A percentile compares a stretch with the other conserved stretches of the same genome.
phyloP scores from a whole-genome alignment of 2,329 filamentous ascomycete species.

The Xylogone sp. region DNA sequence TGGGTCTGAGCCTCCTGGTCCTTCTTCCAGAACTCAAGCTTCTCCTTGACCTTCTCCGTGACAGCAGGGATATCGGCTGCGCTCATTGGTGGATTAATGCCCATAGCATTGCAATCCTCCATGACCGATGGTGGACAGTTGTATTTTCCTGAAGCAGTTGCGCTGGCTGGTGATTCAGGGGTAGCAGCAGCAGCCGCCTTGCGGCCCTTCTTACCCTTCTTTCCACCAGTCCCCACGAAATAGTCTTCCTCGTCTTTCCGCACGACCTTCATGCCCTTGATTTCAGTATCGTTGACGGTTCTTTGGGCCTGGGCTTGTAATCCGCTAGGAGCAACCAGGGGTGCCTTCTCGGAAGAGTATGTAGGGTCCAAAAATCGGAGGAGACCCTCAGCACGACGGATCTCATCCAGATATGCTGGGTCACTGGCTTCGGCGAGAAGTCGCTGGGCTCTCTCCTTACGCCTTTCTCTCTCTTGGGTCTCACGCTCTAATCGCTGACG shows the following conservation, averaged over 20 bases:
- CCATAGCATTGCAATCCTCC: constrained; percentile 81
- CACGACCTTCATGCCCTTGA: constrained; percentile 81
- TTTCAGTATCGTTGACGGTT: constrained; percentile 75
- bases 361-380: constrained; percentile 88
- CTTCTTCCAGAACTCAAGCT: constrained; percentile 86
- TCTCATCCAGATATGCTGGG: constrained; percentile 89
- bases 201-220: constrained; percentile 81
- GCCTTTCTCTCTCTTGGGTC: constrained; percentile 65
- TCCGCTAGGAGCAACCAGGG: constrained; percentile 61
- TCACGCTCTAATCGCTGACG: constrained; percentile 78
- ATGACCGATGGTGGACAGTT: constrained; percentile 89
- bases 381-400: constrained; percentile 80
- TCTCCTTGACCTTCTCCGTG: constrained; percentile 86
- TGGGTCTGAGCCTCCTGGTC: constrained; percentile 88
- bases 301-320: constrained; percentile 77
- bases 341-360: constrained; percentile 61
- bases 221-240: constrained; percentile 66
- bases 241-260: constrained; percentile 88
- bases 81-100: constrained; percentile 83
- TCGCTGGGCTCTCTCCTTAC: constrained; percentile 71
- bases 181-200: constrained; percentile 39
- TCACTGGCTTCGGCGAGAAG: constrained; percentile 78
- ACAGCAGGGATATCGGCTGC: constrained; percentile 75
- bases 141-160: constrained; percentile 59
- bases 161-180: constrained; percentile 41